Conservation (phyloP, 2,329 filamentous ascomycete genomes). For the Xylariaceae sp. region DNA sequence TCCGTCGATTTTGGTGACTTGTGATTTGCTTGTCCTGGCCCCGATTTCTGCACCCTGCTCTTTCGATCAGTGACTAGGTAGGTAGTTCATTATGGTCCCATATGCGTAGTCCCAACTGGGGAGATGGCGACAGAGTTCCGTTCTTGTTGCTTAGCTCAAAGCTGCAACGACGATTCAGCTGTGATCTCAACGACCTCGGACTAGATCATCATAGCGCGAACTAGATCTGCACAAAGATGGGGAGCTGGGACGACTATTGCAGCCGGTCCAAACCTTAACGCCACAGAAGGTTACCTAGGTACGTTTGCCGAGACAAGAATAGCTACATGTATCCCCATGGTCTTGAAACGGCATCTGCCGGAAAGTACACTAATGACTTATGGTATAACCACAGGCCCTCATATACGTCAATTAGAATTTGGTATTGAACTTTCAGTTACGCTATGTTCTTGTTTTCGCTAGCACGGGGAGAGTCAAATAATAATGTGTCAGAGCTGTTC, state of each 20-base stretch:
- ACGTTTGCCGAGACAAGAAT: constrained; percentile 17
- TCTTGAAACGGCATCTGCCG: background rate
- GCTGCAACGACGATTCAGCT: background rate
- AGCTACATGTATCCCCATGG: constrained; percentile 4
- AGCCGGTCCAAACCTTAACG: constrained; percentile 26
- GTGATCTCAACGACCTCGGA: background rate
- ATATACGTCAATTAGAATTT: too few species aligned
- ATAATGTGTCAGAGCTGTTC: too few species aligned
- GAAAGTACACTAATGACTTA: too few species aligned
- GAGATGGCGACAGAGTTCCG: constrained; percentile 7
- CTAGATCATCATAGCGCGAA: background rate
- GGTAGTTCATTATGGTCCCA: background rate
- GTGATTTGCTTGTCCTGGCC: background rate
- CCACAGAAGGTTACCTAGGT: constrained; percentile 17
- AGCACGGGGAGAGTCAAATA: too few species aligned
- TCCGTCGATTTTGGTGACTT: background rate
- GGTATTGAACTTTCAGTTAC: too few species aligned
- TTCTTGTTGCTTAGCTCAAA: background rate
- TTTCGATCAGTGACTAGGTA: background rate
- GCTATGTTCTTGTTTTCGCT: too few species aligned
- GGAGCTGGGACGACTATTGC: constrained; percentile 7
- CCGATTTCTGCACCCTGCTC: background rate
- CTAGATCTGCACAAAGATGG: constrained; percentile 17
- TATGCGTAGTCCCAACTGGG: background rate
- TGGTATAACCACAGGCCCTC: too few species aligned